Conservation (phyloP, 257 asterid genomes). For the Solanum chmielewskii region DNA sequence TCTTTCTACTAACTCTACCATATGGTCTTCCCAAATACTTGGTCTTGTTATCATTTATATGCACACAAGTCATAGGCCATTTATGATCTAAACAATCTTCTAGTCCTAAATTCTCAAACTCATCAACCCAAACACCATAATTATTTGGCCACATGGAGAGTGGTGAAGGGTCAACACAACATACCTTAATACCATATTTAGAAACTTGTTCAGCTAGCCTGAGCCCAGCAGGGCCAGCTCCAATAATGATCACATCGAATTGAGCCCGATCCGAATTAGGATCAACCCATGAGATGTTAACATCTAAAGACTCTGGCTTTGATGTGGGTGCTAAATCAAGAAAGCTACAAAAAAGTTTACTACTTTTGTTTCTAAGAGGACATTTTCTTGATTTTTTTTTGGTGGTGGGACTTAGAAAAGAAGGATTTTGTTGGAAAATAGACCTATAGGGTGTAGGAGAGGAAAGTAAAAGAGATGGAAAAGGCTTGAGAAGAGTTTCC, state of each 20-base stretch:
- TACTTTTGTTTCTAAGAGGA: conserved; percentile 15
- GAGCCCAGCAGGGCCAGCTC: conserved; percentile 94
- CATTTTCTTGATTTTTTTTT: conserved; percentile 8
- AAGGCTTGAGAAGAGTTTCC: conserved; percentile 37
- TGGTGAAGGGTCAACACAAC: conserved; percentile 85
- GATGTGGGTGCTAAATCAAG: conserved; percentile 64
- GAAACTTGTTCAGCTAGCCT: conserved; percentile 74
- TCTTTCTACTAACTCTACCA: conserved; percentile 57
- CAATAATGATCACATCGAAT: conserved; percentile 71
- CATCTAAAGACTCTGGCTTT: conserved; percentile 36
- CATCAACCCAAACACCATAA: conserved; percentile 92
- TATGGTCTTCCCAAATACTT: conserved; percentile 70
- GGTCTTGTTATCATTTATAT: conserved; percentile 42
- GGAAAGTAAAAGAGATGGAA: conserved; percentile 27
- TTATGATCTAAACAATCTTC: conserved; percentile 63
- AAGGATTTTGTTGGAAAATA: conserved; percentile 6
- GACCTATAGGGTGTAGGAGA: conserved; percentile 7
- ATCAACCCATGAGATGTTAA: conserved; percentile 49
- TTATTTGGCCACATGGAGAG: conserved; percentile 89
- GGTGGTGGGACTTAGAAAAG: conserved; percentile 5
- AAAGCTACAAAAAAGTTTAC: conserved; percentile 27
- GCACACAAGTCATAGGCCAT: conserved; percentile 60
- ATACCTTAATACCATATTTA: conserved; percentile 56
- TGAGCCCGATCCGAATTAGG: conserved; percentile 29
- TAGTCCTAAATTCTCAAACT: conserved; percentile 57